These are phyloP conservation scores for Novakomyces olei DNA, from an alignment of 805 yeast genomes.

Conservation along the genomic window DNA sequence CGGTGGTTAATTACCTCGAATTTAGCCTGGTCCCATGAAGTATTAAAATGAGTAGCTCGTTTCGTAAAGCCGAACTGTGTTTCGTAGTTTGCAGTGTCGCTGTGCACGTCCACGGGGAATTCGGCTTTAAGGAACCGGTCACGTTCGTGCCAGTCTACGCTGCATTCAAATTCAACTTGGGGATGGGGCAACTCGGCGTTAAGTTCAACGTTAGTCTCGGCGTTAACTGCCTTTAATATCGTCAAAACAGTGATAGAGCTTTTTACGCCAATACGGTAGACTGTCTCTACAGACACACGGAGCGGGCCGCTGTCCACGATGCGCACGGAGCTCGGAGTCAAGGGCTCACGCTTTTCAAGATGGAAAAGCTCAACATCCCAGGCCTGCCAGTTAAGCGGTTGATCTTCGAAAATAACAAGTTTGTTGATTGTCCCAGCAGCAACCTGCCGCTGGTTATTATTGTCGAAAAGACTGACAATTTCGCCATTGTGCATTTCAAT, in stretches of 20 bases:
- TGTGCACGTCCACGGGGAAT: slow-evolving; percentile 67
- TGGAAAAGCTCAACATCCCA: slow-evolving; percentile 95
- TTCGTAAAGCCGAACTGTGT: slow-evolving; percentile 82
- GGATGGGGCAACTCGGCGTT: slow-evolving; percentile 19
- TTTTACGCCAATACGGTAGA: slow-evolving; percentile 32
- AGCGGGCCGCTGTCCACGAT: slow-evolving; percentile 31
- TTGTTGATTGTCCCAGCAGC: slow-evolving; percentile 66
- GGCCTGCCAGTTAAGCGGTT: slow-evolving; percentile 79
- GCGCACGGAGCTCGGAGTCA: slow-evolving; percentile 21
- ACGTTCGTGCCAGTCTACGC: slow-evolving; percentile 70
- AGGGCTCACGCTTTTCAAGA: slow-evolving; percentile 41
- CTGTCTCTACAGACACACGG: slow-evolving; percentile 39
- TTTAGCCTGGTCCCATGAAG: slow-evolving; percentile 90
- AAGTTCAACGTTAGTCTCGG: slow-evolving; percentile 10
- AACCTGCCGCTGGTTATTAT: slow-evolving; percentile 36
- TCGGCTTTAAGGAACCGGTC: slow-evolving; percentile 83
- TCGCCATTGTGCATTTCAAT: neutral
- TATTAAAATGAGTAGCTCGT: slow-evolving; percentile 86
- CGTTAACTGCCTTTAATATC: slow-evolving; percentile 35
- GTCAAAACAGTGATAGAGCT: slow-evolving; percentile 46
- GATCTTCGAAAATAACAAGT: slow-evolving; percentile 63
- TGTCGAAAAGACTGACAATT: slow-evolving; percentile 32
- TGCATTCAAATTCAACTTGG: slow-evolving; percentile 29
- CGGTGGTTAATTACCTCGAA: slow-evolving; percentile 90
- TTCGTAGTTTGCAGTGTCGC: slow-evolving; percentile 67